Conservation (phyloP, 148 eudicot species). For the Vaccinium darrowii region DNA sequence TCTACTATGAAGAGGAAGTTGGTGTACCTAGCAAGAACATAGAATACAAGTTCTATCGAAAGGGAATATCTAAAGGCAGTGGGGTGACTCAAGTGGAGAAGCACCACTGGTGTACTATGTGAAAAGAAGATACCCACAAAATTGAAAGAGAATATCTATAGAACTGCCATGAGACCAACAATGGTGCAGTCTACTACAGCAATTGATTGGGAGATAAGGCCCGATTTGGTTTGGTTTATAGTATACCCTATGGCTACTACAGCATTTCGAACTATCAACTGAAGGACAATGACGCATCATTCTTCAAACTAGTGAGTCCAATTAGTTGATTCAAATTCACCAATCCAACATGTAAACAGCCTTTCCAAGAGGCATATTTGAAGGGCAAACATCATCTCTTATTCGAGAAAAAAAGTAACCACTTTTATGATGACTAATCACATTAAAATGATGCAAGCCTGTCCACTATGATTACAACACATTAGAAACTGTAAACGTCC, state of each 20-base stretch:
- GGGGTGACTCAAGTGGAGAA: too few relatives aligned
- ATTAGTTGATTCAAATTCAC: background rate
- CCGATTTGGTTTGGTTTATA: too few relatives aligned
- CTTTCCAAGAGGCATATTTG: background rate
- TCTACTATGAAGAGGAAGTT: too few relatives aligned
- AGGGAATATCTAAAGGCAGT: too few relatives aligned
- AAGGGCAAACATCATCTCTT: background rate
- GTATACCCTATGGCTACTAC: background rate
- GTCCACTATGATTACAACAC: background rate
- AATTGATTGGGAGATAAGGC: too few relatives aligned
- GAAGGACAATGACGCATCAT: background rate
- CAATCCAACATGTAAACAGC: background rate
- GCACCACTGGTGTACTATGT: too few relatives aligned
- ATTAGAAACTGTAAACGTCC: background rate
- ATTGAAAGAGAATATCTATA: too few relatives aligned
- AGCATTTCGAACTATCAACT: background rate
- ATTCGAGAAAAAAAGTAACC: background rate
- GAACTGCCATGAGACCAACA: too few relatives aligned
- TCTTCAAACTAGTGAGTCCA: background rate
- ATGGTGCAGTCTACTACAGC: too few relatives aligned
- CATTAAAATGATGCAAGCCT: background rate
- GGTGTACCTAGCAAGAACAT: too few relatives aligned
- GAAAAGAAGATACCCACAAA: too few relatives aligned
- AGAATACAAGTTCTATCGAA: too few relatives aligned
- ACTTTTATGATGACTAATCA: background rate